Evolutionary conservation across 225 moss, liverwort and hornwort species (phyloP).

Genomic region (Physcomitrellopsis africana): DNA sequence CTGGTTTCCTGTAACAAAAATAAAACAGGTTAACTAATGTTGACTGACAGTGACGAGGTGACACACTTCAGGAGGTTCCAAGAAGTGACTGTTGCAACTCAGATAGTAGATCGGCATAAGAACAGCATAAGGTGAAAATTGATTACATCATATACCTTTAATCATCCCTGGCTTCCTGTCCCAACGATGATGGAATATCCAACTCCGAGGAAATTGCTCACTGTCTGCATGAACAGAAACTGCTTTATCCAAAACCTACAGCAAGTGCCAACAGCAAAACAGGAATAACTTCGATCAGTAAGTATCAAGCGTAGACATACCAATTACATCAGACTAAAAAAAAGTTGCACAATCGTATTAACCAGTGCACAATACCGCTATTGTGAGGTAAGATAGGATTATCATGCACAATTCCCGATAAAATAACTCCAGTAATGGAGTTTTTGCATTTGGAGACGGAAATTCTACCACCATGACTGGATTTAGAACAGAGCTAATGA

Average conservation of each 20-base stretch:
- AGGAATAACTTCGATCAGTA: conserved; percentile 4
- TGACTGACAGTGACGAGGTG: not conserved
- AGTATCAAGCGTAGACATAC: not conserved
- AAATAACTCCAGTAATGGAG: too few relatives aligned
- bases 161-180: conserved; percentile 63
- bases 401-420: too few relatives aligned
- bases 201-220: conserved; percentile 61
- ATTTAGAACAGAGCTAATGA: not conserved
- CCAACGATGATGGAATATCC: conserved; percentile 84
- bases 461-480: not conserved
- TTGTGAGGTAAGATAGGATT: too few relatives aligned
- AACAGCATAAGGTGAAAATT: not conserved
- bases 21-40: conserved; percentile 13
- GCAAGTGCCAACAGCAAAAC: conserved; percentile 5
- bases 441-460: too few relatives aligned
- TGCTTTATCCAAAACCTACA: conserved; percentile 64
- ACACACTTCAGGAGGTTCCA: conserved; percentile 8
- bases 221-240: conserved; percentile 67
- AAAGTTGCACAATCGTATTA: not conserved
- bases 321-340: not conserved
- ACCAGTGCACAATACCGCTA: too few relatives aligned
- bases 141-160: conserved; percentile 46
- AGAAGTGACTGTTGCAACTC: not conserved
- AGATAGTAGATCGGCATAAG: not conserved
- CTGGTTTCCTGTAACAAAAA: conserved; percentile 50